phyloP scores from a whole-genome alignment of 805 yeast genomes.

The Blastobotrys attinorum region DNA sequence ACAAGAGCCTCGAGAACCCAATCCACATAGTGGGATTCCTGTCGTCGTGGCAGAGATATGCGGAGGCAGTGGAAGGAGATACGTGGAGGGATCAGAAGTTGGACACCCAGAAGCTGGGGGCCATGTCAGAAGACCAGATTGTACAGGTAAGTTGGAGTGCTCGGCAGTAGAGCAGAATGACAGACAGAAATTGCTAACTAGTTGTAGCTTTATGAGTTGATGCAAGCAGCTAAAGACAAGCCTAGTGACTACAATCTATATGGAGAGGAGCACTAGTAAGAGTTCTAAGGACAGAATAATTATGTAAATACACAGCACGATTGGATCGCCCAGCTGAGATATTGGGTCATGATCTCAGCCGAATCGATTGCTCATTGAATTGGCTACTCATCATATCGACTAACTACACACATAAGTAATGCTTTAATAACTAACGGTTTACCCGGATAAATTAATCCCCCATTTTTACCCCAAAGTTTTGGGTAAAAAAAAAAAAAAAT shows the following conservation, averaged over 20 bases:
- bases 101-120: slow-evolving; percentile 57
- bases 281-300: too few relatives aligned
- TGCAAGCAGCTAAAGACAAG: slow-evolving; percentile 35
- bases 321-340: too few relatives aligned
- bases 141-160: too few relatives aligned
- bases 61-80: slow-evolving; percentile 36
- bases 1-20: slow-evolving; percentile 76
- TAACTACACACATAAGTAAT: too few relatives aligned
- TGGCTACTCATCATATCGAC: too few relatives aligned
- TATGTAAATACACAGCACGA: too few relatives aligned
- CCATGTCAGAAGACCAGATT: slow-evolving; percentile 86
- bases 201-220: slow-evolving; percentile 32
- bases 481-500: too few relatives aligned
- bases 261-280: neutral
- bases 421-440: too few relatives aligned
- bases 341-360: too few relatives aligned
- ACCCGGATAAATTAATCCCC: too few relatives aligned
- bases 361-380: too few relatives aligned
- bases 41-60: slow-evolving; percentile 75
- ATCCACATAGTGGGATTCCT: slow-evolving; percentile 88
- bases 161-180: slow-evolving; percentile 7
- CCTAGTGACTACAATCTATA: slow-evolving; percentile 29
- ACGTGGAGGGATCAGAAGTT: slow-evolving; percentile 59
- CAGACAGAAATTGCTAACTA: slow-evolving; percentile 3
- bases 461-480: too few relatives aligned